phyloP scores from a whole-genome alignment of 306 rosid genomes.

The Fragaria ananassa region DNA sequence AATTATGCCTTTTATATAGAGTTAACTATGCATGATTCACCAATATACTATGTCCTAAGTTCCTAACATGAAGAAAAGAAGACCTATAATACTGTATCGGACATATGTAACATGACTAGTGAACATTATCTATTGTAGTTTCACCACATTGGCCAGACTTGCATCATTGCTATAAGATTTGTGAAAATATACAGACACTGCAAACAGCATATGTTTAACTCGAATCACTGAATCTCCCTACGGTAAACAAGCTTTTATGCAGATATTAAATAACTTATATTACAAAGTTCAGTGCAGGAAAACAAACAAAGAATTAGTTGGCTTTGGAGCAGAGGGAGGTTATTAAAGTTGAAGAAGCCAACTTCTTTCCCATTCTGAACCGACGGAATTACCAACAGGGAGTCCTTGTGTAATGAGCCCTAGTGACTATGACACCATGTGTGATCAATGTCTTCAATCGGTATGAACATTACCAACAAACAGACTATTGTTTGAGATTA shows the following conservation, averaged over 20 bases:
- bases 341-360: neutral
- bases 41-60: neutral
- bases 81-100: no score
- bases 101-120: neutral
- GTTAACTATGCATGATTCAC: no score
- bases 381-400: neutral
- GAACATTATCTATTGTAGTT: neutral
- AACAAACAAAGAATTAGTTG: neutral
- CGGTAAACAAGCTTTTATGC: neutral
- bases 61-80: neutral
- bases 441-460: neutral
- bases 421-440: neutral
- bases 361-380: neutral
- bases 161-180: neutral
- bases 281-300: neutral
- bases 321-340: neutral
- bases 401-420: neutral
- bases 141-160: neutral
- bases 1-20: no score
- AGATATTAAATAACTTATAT: no score
- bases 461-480: neutral
- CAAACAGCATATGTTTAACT: no score
- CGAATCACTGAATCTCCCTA: neutral
- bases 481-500: neutral
- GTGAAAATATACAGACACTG: no score